Percentiles rank a stretch among this genome's conserved stretches.
phyloP scores from a whole-genome alignment of 768 basidiomycete genomes.

The Boletus speciosus region DNA sequence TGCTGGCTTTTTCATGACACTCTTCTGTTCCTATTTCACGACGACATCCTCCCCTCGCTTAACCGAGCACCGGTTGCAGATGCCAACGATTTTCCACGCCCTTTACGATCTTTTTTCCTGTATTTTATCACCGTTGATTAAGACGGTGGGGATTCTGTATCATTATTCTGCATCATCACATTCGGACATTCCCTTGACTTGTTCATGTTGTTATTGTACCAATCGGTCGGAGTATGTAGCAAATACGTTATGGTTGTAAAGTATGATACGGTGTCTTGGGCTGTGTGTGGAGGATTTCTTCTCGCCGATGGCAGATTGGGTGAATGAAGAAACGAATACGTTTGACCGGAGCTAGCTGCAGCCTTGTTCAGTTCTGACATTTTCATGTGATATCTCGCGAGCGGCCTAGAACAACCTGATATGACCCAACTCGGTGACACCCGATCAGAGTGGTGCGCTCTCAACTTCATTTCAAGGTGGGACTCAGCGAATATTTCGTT shows the following conservation, averaged over 20 bases:
- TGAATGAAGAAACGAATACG: slow-evolving; percentile 1
- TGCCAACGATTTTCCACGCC: slow-evolving; percentile 27
- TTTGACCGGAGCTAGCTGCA: background rate
- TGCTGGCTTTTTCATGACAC: slow-evolving; percentile 6
- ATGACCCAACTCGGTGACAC: slow-evolving; percentile 3
- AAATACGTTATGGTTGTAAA: slow-evolving; percentile 37
- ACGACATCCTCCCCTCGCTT: slow-evolving; percentile 4
- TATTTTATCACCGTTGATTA: slow-evolving; percentile 27
- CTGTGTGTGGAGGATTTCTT: background rate
- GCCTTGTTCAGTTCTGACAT: background rate
- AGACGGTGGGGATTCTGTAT: slow-evolving; percentile 30
- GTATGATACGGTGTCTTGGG: slow-evolving; percentile 24
- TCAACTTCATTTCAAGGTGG: slow-evolving; percentile 10
- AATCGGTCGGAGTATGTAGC: slow-evolving; percentile 29
- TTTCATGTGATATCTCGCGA: slow-evolving; percentile 18
- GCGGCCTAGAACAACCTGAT: background rate
- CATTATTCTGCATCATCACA: slow-evolving; percentile 34
- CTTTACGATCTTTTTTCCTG: slow-evolving; percentile 24
- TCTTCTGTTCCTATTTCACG: slow-evolving; percentile 5
- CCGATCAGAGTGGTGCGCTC: slow-evolving; percentile 14
- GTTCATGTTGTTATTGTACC: slow-evolving; percentile 25
- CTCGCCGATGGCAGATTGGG: background rate
- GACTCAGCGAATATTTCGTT: slow-evolving; percentile 15
- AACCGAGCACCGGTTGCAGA: slow-evolving; percentile 11
- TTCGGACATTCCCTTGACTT: slow-evolving; percentile 18